Percentiles rank a stretch among this genome's conserved stretches.
These are phyloP conservation scores for Neurospora sp. DNA, from an alignment of 495 filamentous ascomycete genomes.

Conservation along the genomic window DNA sequence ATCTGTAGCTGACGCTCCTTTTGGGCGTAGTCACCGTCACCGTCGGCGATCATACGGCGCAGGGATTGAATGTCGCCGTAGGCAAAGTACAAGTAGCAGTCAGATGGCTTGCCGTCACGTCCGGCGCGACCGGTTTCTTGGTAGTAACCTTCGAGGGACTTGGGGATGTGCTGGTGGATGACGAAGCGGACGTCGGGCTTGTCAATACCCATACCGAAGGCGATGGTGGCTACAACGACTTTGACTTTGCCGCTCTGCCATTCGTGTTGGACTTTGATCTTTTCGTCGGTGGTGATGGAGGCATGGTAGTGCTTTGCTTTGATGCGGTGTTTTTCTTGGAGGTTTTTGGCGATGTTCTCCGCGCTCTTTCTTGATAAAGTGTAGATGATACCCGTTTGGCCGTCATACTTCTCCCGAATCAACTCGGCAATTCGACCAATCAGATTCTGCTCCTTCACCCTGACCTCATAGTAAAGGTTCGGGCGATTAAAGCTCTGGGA, in stretches of 20 bases:
- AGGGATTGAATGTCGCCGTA: slow-evolving; percentile 58
- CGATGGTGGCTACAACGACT: slow-evolving; percentile 97
- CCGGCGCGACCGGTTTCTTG: slow-evolving; percentile 95
- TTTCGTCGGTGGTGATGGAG: slow-evolving; percentile 52
- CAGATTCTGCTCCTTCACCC: slow-evolving; percentile 40
- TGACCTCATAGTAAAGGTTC: slow-evolving; percentile 81
- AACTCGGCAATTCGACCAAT: slow-evolving; percentile 58
- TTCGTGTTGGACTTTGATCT: slow-evolving; percentile 54
- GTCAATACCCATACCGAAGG: slow-evolving; percentile 98
- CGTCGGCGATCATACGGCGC: slow-evolving; percentile 65
- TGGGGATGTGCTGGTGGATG: slow-evolving; percentile 83
- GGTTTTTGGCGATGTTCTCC: slow-evolving; percentile 63
- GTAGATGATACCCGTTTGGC: slow-evolving; percentile 87
- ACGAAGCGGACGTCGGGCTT: slow-evolving; percentile 94
- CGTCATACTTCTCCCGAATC: slow-evolving; percentile 55
- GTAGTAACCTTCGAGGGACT: slow-evolving; percentile 96
- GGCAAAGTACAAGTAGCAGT: slow-evolving; percentile 81
- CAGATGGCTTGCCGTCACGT: slow-evolving; percentile 75
- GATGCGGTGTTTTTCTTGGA: slow-evolving; percentile 51
- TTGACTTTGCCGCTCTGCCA: slow-evolving; percentile 76
- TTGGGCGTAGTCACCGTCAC: slow-evolving; percentile 63
- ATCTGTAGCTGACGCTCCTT: slow-evolving; percentile 76
- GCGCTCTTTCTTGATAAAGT: slow-evolving; percentile 78
- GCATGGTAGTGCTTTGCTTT: slow-evolving; percentile 82
- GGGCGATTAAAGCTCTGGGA: slow-evolving; percentile 89